Conservation (phyloP, 2,329 filamentous ascomycete species). For the Fusarium begoniae region DNA sequence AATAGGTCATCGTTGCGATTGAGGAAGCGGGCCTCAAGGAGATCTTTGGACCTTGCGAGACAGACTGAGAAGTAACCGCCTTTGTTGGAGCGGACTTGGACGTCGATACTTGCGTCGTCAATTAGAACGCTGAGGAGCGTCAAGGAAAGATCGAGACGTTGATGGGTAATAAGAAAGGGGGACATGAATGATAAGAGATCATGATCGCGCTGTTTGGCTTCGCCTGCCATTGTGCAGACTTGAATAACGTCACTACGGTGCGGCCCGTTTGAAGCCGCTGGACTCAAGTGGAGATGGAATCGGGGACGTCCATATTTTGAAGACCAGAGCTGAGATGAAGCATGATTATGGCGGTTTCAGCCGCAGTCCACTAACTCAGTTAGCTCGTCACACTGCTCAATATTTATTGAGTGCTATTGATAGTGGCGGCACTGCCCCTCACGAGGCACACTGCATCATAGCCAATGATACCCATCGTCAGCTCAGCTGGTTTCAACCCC, state of each 20-base stretch:
- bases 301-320: not conserved
- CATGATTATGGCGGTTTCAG: not conserved
- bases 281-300: too few species aligned
- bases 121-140: not conserved
- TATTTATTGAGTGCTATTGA: not conserved
- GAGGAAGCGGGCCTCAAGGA: not conserved
- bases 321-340: not conserved
- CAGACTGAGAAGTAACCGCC: not conserved
- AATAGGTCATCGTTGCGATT: not conserved
- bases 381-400: not conserved
- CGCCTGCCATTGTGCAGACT: not conserved
- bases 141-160: not conserved
- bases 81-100: not conserved
- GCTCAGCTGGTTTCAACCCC: not conserved
- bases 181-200: not conserved
- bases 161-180: not conserved
- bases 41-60: not conserved
- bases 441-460: not conserved
- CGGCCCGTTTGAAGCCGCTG: not conserved
- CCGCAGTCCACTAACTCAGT: not conserved
- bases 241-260: not conserved
- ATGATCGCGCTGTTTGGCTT: not conserved
- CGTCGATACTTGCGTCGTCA: not conserved
- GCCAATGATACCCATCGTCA: not conserved
- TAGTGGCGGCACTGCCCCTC: not conserved